phyloP scores from a whole-genome alignment of 768 basidiomycete species.

The Mycena rebaudengoi region DNA sequence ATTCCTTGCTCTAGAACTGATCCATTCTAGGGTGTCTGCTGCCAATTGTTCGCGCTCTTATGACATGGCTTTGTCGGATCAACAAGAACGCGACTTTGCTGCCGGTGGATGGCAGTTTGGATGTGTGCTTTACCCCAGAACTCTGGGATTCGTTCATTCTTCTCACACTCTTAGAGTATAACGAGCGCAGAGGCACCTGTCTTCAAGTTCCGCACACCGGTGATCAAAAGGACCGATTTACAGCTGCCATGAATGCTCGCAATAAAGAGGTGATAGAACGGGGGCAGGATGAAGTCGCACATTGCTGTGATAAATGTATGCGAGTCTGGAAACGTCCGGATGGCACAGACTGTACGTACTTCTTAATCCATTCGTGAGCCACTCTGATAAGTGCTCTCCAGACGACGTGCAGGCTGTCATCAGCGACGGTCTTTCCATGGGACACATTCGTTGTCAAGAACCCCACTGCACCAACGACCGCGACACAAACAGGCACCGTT shows the following conservation, averaged over 20 bases:
- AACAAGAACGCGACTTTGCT: constrained; percentile 7
- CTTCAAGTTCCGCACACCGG: constrained; percentile 37
- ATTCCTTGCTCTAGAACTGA: background rate
- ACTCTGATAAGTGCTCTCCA: background rate
- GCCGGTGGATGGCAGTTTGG: constrained; percentile 32
- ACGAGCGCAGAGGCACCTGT: background rate
- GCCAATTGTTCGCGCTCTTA: constrained; percentile 26
- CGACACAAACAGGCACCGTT: constrained; percentile 24
- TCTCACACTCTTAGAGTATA: constrained; percentile 35
- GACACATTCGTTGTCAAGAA: constrained; percentile 22
- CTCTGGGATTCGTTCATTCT: constrained; percentile 43
- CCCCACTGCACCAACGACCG: constrained; percentile 18
- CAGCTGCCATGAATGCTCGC: constrained; percentile 31
- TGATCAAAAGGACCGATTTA: constrained; percentile 35
- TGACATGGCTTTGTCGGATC: constrained; percentile 19
- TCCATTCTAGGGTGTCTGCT: constrained; percentile 20
- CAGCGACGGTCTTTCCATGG: constrained; percentile 28
- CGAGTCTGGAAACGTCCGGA: constrained; percentile 17
- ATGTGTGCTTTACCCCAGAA: constrained; percentile 24
- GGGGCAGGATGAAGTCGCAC: constrained; percentile 36
- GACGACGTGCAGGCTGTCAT: constrained; percentile 10
- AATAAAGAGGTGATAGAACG: constrained; percentile 31
- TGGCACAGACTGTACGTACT: constrained; percentile 4
- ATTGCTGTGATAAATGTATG: constrained; percentile 38
- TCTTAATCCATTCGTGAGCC: too few relatives aligned